These are phyloP conservation scores for Penicillium cinerascens DNA, from an alignment of 495 filamentous ascomycete genomes.

Conservation along the genomic window DNA sequence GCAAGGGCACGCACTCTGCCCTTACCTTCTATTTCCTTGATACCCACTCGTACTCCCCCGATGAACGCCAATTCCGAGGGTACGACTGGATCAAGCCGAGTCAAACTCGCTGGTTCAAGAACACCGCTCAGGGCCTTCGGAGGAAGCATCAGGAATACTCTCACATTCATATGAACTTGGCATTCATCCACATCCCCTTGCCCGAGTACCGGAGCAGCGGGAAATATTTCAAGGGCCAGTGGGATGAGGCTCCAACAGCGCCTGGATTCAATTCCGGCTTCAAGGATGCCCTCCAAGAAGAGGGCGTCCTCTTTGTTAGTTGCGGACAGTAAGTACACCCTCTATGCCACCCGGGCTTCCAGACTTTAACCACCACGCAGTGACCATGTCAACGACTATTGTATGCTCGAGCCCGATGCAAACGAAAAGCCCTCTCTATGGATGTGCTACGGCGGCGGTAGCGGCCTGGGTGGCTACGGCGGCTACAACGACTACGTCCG, in stretches of 20 bases:
- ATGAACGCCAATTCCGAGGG: conserved; percentile 77
- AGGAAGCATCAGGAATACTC: conserved; percentile 76
- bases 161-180: conserved; percentile 90
- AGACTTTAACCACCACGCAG: conserved; percentile 30
- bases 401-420: conserved; percentile 56
- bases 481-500: conserved; percentile 83
- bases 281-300: conserved; percentile 76
- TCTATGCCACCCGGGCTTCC: neutral
- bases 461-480: conserved; percentile 90
- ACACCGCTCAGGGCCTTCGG: conserved; percentile 63
- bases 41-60: conserved; percentile 87
- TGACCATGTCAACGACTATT: conserved; percentile 97
- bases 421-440: conserved; percentile 68
- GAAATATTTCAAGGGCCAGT: conserved; percentile 57
- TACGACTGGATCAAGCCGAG: conserved; percentile 96
- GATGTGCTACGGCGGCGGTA: conserved; percentile 96
- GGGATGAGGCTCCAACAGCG: conserved; percentile 76
- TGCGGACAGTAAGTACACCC: conserved; percentile 78
- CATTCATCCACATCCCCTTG: conserved; percentile 95
- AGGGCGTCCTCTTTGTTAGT: conserved; percentile 80
- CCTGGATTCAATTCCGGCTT: conserved; percentile 86
- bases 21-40: conserved; percentile 92
- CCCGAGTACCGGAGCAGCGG: conserved; percentile 70
- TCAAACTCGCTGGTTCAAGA: conserved; percentile 92
- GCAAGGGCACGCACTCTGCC: conserved; percentile 76